Evolutionary conservation across 129 eudicot species (phyloP), one percentile per base, ranked within the genome.

Genomic region (Arctium lappa): DNA sequence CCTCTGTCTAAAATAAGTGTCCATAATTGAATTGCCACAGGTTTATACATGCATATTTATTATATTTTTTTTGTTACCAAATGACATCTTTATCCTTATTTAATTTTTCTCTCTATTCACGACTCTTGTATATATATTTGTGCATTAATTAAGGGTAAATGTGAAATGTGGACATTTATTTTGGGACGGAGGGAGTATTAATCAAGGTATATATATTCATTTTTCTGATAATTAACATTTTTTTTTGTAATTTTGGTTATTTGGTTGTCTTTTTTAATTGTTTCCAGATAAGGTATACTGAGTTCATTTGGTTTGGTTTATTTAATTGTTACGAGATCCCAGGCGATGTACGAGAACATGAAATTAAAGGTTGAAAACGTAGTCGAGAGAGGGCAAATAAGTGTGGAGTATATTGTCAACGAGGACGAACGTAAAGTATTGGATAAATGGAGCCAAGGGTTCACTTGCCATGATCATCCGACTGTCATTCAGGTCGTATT

Each of bases 381-480:
- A 10, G 81, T 95, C 7, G 97, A 89, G 63, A 84, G 71, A 70
- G 97, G 98, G 16, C 81, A 37, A 48, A 75, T 89, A 12, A 62
- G 75, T 7, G 77, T 65, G 0, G 91, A 86, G 0, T 77, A 91
- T 18, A 87, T 91, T 13, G 40, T 3, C 2, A 48, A 31, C 1
- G 91, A 90, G 69, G 65, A 81, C 0, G 86, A 81, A 46, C 78
- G 62, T 0, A 71, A 74, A 72, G 88, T 72, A 36, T 86, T 88
- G 1, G 53, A 72, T 66, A 86, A 82, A 81, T 92, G 97, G 95
- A 85, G 70, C 31, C n/a, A 82, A 2, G 81, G 63, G 6, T 94
- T 94, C 62, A 88, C 88, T 27, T 68, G 82, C 6, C 86, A 85
- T 42, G 63, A 89, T 66, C 98, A 94, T 79, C 97, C 97, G 15